Evolutionary conservation across 2,329 filamentous ascomycete genomes (phyloP).

Genomic region (Clonostachys chloroleuca): DNA sequence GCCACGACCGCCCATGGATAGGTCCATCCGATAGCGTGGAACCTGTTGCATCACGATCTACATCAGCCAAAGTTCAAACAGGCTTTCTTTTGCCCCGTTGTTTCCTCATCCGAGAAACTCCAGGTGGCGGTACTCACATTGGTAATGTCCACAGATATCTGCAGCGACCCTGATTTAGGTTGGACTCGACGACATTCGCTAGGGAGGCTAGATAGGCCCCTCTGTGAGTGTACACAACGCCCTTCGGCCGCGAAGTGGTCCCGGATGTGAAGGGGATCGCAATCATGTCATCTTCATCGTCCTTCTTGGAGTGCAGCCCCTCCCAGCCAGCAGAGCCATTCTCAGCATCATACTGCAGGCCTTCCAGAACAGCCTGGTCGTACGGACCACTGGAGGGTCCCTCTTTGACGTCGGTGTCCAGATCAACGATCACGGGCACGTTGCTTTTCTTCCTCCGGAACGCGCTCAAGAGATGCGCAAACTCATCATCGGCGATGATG

Average conservation of each 20-base stretch:
- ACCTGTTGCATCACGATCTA: conserved; percentile 30
- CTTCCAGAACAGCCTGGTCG: conserved; percentile 78
- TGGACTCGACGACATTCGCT: conserved; percentile 84
- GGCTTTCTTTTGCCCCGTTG: no score
- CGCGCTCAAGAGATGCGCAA: conserved; percentile 60
- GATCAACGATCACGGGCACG: conserved; percentile 72
- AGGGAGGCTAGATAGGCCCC: conserved; percentile 81
- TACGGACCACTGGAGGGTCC: conserved; percentile 70
- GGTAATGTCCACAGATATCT: conserved; percentile 90
- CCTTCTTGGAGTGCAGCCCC: conserved; percentile 64
- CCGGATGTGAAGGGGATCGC: conserved; percentile 92
- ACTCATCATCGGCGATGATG: conserved; percentile 86
- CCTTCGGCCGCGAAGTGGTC: conserved; percentile 88
- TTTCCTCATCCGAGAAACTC: no score
- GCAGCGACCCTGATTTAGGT: conserved; percentile 71
- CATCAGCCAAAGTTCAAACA: no score
- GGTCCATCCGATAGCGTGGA: conserved; percentile 73
- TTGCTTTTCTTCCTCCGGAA: conserved; percentile 58
- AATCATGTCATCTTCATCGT: conserved; percentile 75
- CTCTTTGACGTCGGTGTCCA: not conserved
- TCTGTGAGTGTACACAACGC: conserved; percentile 87
- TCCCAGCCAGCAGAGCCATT: conserved; percentile 70
- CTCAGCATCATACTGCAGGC: conserved; percentile 65
- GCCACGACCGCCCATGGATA: conserved; percentile 93
- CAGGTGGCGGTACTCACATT: conserved; percentile 58